Evolutionary conservation across 176 grass and related monocot species (phyloP).

Genomic region (Tillandsia leiboldiana): DNA sequence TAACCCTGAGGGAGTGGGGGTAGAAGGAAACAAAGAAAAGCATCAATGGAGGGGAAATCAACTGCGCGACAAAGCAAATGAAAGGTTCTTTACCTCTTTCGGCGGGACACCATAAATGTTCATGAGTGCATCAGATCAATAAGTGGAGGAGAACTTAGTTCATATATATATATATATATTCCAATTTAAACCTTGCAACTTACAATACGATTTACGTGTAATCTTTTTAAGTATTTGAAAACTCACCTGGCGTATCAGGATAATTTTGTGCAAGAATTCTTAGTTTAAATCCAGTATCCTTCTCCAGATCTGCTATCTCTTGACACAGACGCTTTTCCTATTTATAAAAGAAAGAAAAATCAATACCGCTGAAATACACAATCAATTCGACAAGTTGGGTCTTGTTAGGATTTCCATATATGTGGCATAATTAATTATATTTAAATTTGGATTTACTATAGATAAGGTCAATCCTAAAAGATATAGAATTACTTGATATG

Average conservation of each 20-base stretch:
- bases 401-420: no score
- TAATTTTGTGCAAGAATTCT: constrained; percentile 96
- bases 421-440: no score
- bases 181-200: no score
- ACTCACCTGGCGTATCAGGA: constrained; percentile 80
- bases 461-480: no score
- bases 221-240: no score
- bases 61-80: not conserved
- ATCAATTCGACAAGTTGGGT: no score
- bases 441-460: no score
- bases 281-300: constrained; percentile 84
- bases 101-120: not conserved
- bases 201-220: no score
- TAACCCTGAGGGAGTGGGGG: constrained; percentile 39
- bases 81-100: not conserved
- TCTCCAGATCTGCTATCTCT: constrained; percentile 79
- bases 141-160: not conserved
- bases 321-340: constrained; percentile 70
- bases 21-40: not conserved
- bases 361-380: not conserved
- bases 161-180: not conserved
- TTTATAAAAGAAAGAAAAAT: not conserved
- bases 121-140: not conserved
- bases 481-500: no score
- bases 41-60: constrained; percentile 2